Evolutionary conservation across 2,329 filamentous ascomycete genomes (phyloP), one percentile per base, ranked within the genome.

Genomic region (Penicillium oxalicum): DNA sequence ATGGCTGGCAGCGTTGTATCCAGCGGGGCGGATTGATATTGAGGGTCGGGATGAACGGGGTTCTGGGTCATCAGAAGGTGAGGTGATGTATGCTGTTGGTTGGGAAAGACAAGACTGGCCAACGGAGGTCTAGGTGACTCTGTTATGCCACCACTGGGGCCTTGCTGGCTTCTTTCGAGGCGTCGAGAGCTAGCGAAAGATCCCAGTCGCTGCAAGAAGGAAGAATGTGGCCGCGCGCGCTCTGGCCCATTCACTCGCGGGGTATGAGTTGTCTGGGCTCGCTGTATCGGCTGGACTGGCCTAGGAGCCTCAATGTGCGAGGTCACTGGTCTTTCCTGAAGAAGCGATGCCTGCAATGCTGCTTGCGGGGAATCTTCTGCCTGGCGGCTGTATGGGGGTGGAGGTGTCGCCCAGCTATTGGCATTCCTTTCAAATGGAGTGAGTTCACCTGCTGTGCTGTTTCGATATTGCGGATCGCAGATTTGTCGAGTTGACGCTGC

Each of bases 361-460:
- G 69, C 67, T n/a, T 69, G 69, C 6, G 72, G 59, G n/a, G 67
- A 65, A 32, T 43, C 57, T 26, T 66, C 65, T 11, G 68, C 54
- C 18, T 71, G 62, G 7, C 59, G 65, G 24, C 61, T 65, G 51
- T 94, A 94, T 1, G 87, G 87, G 3, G 88, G 88, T 7, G 88
- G 88, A 4, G 88, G 88, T 4, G 88, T 87, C 4, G 90, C 86
- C 88, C 88, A 94, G 59, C 91, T 88, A 60, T 93, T 88, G 4
- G 88, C 87, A 64, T 93, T 88, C 54, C 87, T 91, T 67, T 93
- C 88, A 65, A 93, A 87, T 4, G 88, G 88, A 57, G 89, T 78
- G 60, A 91, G 85, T 37, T 80, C 75, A 5, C 51, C 61, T 28
- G 40, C 53, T 9, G 54, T 45, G 13, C 55, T 53, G 12, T 54